Evolutionary conservation across 2,329 filamentous ascomycete genomes (phyloP).

Genomic region (Nigrospora oryzae): DNA sequence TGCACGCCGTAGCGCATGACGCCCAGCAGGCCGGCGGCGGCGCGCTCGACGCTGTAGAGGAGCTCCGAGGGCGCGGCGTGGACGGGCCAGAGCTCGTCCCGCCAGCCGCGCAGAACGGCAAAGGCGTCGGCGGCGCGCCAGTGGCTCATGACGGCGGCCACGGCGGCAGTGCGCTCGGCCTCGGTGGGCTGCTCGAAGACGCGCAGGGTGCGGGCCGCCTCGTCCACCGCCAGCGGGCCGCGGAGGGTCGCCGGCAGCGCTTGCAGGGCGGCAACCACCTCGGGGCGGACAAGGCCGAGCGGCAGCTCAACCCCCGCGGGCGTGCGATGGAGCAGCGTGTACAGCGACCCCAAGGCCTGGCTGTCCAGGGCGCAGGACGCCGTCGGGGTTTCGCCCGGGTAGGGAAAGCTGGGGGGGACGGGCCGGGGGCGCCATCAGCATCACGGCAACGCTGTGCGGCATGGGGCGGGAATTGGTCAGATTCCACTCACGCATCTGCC

Average conservation of each 20-base stretch:
- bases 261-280: slow-evolving; percentile 38
- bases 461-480: not conserved
- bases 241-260: slow-evolving; percentile 40
- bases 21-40: slow-evolving; percentile 66
- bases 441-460: too few species aligned
- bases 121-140: slow-evolving; percentile 69
- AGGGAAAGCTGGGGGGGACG: slow-evolving; percentile 58
- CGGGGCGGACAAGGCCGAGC: slow-evolving; percentile 4
- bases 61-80: slow-evolving; percentile 54
- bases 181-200: slow-evolving; percentile 53
- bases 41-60: slow-evolving; percentile 70
- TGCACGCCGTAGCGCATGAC: slow-evolving; percentile 73
- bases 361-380: slow-evolving; percentile 40
- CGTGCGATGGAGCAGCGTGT: slow-evolving; percentile 41
- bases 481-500: slow-evolving; percentile 43
- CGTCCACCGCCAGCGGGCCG: slow-evolving; percentile 53
- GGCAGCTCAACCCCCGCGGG: slow-evolving; percentile 17
- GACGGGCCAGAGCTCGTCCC: slow-evolving; percentile 72
- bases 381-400: slow-evolving; percentile 52
- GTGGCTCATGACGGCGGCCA: slow-evolving; percentile 49
- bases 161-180: slow-evolving; percentile 49
- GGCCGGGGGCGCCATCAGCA: not conserved
- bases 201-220: slow-evolving; percentile 50
- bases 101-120: slow-evolving; percentile 67
- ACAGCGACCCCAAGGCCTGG: slow-evolving; percentile 42